Percentiles rank a stretch among this genome's conserved stretches.
Evolutionary conservation across 345 rosid species (phyloP).

Genomic region (Eucalyptus caleyi): DNA sequence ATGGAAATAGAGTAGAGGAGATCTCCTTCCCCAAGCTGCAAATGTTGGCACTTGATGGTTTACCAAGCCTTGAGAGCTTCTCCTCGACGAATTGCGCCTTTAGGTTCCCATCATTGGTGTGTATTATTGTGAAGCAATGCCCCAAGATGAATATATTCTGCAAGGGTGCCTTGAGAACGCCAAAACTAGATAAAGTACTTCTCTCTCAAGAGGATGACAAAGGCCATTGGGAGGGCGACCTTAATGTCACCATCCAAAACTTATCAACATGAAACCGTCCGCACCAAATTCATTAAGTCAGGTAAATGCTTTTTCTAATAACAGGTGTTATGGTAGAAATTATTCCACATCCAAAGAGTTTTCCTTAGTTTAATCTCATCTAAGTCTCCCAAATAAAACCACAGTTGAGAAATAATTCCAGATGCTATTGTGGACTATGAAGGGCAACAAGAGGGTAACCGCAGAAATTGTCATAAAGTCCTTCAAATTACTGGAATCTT

Average conservation of each 20-base stretch:
- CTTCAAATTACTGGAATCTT: neutral
- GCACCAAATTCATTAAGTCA: rapidly evolving
- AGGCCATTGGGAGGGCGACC: rapidly evolving
- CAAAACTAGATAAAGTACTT: neutral
- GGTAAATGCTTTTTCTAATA: neutral
- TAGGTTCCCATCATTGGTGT: neutral
- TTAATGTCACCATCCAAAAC: neutral
- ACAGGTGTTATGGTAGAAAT: neutral
- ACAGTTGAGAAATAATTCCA: rapidly evolving
- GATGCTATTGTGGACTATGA: rapidly evolving
- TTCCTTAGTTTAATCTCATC: rapidly evolving
- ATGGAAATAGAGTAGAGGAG: rapidly evolving
- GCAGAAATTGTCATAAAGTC: neutral
- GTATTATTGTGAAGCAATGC: rapidly evolving
- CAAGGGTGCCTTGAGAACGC: rapidly evolving
- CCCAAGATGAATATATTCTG: neutral
- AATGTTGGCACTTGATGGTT: rapidly evolving
- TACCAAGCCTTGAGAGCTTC: neutral
- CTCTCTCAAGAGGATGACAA: rapidly evolving
- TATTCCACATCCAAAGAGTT: rapidly evolving
- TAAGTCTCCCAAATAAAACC: neutral
- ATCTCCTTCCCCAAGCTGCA: neutral
- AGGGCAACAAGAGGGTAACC: neutral
- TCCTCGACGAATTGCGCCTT: rapidly evolving
- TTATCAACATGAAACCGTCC: rapidly evolving